Evolutionary conservation across 257 asterid species (phyloP).

Genomic region (Nicotiana tabacum): DNA sequence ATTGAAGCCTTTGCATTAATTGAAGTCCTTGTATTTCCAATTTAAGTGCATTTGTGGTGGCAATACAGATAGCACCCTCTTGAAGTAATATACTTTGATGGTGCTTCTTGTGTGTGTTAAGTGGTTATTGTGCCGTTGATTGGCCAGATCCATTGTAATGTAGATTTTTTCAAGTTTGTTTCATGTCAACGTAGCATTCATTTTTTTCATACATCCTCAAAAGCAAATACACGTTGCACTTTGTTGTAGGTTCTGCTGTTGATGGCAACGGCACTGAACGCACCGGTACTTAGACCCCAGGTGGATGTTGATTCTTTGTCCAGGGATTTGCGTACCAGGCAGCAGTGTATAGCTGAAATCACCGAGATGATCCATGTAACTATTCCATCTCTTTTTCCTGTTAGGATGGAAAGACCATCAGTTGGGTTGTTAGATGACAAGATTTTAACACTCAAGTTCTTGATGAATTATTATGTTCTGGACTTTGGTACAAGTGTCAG

Average conservation of each 20-base stretch:
- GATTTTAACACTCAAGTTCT: neutral
- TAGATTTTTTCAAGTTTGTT: neutral
- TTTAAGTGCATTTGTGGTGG: neutral
- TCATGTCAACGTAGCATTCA: neutral
- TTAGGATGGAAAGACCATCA: neutral
- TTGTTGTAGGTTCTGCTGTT: slow-evolving; percentile 70
- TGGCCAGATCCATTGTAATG: neutral
- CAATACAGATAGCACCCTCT: neutral
- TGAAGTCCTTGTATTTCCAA: neutral
- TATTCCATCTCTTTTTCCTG: slow-evolving; percentile 8
- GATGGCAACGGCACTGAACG: slow-evolving; percentile 94
- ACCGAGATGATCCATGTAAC: slow-evolving; percentile 98
- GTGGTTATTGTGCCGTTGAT: neutral
- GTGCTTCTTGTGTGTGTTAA: neutral
- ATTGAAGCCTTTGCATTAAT: neutral
- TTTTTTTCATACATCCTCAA: neutral
- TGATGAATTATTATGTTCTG: neutral
- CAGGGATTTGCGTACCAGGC: slow-evolving; percentile 72
- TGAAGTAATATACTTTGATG: neutral
- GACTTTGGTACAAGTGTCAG: neutral
- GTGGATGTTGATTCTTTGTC: slow-evolving; percentile 39
- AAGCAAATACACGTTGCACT: slow-evolving; percentile 1
- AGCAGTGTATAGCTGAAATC: slow-evolving; percentile 85
- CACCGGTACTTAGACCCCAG: slow-evolving; percentile 43
- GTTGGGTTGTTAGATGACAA: slow-evolving; percentile 2